Conservation (phyloP, 164 flowering plant genomes). For the Vitis vinifera region DNA sequence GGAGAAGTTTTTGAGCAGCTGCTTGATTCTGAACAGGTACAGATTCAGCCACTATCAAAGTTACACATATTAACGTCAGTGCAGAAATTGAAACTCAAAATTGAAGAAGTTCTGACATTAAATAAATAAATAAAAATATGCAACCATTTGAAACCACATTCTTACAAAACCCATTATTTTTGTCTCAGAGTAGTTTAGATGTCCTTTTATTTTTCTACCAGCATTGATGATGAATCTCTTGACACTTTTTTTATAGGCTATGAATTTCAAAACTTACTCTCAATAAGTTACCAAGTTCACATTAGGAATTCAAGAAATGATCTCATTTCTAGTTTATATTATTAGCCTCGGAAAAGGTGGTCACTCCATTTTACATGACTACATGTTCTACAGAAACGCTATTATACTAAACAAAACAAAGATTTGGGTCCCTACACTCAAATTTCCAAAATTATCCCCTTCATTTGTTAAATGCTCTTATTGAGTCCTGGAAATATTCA, state of each 20-base stretch:
- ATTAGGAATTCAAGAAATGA: not conserved
- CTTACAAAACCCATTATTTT: too few species aligned
- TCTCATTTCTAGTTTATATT: not conserved
- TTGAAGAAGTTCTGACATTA: not conserved
- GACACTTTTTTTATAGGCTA: too few species aligned
- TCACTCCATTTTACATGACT: not conserved
- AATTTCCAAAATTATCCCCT: too few species aligned
- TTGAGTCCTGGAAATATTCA: not conserved
- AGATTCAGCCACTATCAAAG: slow-evolving; percentile 55
- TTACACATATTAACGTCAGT: slow-evolving; percentile 11
- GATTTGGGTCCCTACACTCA: too few species aligned
- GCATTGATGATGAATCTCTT: too few species aligned
- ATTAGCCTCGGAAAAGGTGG: not conserved
- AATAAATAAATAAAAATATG: not conserved
- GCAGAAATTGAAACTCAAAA: not conserved
- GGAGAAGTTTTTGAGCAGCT: slow-evolving; percentile 87
- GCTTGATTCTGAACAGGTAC: slow-evolving; percentile 92
- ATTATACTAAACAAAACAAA: not conserved
- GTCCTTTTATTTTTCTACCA: too few species aligned
- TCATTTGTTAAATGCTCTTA: not conserved
- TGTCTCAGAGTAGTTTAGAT: too few species aligned
- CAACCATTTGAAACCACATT: not conserved
- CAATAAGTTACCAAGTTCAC: not conserved
- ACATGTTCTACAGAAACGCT: not conserved
- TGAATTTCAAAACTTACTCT: too few species aligned